These are phyloP conservation scores for Termitomyces eurrhizus DNA, from an alignment of 768 basidiomycete species.

Conservation along the genomic window DNA sequence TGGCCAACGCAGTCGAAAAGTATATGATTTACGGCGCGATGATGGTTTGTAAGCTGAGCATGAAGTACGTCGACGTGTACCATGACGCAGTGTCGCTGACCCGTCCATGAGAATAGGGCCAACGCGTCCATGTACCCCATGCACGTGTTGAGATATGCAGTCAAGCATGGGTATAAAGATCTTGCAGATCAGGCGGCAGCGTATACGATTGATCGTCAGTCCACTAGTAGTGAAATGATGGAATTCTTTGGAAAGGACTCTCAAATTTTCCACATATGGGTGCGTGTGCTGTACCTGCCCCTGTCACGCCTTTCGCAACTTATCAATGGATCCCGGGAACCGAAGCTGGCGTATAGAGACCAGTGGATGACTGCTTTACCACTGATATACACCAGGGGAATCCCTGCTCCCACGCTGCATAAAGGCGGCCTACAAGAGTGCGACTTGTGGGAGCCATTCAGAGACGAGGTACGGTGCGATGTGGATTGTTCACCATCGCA, in stretches of 20 bases:
- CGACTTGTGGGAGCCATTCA: slow-evolving; percentile 6
- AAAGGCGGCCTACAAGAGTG: slow-evolving; percentile 4
- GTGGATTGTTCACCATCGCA: neutral
- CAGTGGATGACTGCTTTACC: slow-evolving; percentile 1
- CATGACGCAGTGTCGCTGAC: neutral
- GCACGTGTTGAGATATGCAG: slow-evolving; percentile 7
- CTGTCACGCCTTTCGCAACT: neutral
- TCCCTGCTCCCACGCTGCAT: neutral
- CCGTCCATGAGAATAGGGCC: neutral
- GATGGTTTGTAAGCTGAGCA: slow-evolving; percentile 6
- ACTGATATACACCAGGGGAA: neutral
- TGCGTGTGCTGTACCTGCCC: neutral
- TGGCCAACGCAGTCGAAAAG: slow-evolving; percentile 12
- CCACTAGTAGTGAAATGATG: neutral
- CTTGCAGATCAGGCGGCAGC: slow-evolving; percentile 4
- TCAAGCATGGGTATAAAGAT: slow-evolving; percentile 5
- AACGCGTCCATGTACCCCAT: neutral
- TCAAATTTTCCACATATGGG: neutral
- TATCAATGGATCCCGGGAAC: neutral
- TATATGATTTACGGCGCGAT: slow-evolving; percentile 10
- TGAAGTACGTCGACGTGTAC: slow-evolving; percentile 6
- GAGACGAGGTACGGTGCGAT: neutral
- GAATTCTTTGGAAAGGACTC: slow-evolving; percentile 1
- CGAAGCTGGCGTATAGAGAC: slow-evolving; percentile 1
- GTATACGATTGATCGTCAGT: neutral